Percentiles rank a stretch among this genome's conserved stretches.
Evolutionary conservation across 768 basidiomycete species (phyloP).

Genomic region (Coprinellus micaceus): DNA sequence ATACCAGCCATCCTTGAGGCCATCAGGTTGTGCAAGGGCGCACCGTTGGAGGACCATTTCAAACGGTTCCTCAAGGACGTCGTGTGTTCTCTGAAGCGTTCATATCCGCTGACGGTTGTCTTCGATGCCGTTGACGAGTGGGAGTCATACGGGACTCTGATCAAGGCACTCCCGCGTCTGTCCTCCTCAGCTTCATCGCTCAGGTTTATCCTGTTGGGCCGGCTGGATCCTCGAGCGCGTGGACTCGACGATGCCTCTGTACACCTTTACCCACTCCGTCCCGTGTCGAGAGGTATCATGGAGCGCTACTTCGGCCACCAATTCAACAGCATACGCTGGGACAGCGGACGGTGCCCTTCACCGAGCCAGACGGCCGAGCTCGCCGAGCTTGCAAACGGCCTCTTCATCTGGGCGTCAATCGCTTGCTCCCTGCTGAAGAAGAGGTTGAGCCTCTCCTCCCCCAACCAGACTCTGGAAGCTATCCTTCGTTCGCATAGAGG

Average conservation of each 20-base stretch:
- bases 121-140: slow-evolving; percentile 13
- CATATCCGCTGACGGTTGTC: slow-evolving; percentile 1
- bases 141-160: neutral
- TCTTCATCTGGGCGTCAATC: neutral
- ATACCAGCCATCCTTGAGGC: too few species aligned
- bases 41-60: neutral
- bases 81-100: slow-evolving; percentile 1
- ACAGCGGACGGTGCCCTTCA: neutral
- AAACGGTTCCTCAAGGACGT: neutral
- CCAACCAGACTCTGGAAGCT: neutral
- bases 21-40: neutral
- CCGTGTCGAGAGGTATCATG: neutral
- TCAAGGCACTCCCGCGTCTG: slow-evolving; percentile 1
- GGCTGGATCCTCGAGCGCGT: neutral
- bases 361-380: neutral
- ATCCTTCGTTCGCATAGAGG: neutral
- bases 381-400: neutral
- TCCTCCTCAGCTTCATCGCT: neutral
- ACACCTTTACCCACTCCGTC: neutral
- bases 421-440: neutral
- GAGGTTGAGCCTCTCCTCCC: neutral
- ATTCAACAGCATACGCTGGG: neutral
- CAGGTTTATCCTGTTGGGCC: slow-evolving; percentile 11
- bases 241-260: neutral
- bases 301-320: neutral